A percentile compares a stretch with the other conserved stretches of the same genome.
Conservation (phyloP, 2,329 filamentous ascomycete species). For the Trichoderma simmonsii region DNA sequence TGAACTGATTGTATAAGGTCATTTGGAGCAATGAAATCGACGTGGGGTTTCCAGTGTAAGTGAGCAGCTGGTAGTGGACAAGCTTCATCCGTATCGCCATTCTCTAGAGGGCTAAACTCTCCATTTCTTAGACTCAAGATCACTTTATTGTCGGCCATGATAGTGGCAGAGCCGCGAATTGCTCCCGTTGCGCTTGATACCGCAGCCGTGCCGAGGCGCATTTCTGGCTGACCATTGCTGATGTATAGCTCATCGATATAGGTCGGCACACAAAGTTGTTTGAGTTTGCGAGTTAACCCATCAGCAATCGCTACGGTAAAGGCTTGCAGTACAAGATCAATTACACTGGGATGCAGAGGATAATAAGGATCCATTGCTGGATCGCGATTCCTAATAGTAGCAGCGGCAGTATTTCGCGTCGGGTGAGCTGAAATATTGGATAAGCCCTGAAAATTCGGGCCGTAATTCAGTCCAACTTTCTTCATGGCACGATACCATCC, state of each 20-base stretch:
- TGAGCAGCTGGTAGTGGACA: background rate
- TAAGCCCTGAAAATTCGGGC: constrained; percentile 14
- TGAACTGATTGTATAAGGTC: background rate
- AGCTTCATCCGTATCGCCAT: background rate
- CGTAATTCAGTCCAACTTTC: constrained; percentile 18
- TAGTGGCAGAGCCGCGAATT: background rate
- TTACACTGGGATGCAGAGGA: constrained; percentile 12
- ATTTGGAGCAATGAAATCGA: constrained; percentile 1
- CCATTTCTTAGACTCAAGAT: background rate
- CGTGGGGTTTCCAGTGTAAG: constrained; percentile 1
- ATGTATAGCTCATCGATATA: constrained; percentile 11
- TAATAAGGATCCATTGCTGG: background rate
- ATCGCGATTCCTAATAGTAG: background rate
- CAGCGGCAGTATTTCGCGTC: background rate
- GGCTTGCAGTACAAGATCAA: constrained; percentile 17
- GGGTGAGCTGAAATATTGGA: constrained; percentile 16
- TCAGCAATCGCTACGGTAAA: constrained; percentile 3
- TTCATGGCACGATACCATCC: constrained; percentile 13
- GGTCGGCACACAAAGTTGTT: constrained; percentile 3
- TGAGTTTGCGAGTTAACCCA: background rate
- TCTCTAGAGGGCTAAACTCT: constrained; percentile 1
- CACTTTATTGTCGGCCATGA: background rate
- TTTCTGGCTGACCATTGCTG: background rate
- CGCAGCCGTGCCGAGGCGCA: constrained; percentile 1
- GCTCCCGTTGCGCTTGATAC: background rate